These are phyloP conservation scores for Inonotus obliquus DNA, from an alignment of 1,284 basidiomycete genomes.

Conservation along the genomic window DNA sequence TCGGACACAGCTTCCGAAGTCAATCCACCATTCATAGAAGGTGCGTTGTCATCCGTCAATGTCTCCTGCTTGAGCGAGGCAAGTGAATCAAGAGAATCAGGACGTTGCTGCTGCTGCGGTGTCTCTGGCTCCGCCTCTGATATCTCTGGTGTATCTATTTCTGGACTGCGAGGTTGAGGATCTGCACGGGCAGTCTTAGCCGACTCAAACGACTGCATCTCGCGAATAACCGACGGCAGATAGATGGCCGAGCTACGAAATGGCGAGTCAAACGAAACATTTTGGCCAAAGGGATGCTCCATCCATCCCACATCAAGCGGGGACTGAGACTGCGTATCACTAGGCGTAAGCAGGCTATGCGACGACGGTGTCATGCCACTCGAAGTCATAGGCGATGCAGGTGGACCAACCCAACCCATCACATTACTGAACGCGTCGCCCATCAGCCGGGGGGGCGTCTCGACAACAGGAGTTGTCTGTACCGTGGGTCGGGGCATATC, in stretches of 20 bases:
- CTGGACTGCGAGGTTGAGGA: slow-evolving; percentile 21
- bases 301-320: slow-evolving; percentile 22
- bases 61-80: not conserved
- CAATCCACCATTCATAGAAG: not conserved
- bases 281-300: slow-evolving; percentile 53
- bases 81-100: slow-evolving; percentile 17
- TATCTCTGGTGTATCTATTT: not conserved
- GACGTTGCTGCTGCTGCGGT: slow-evolving; percentile 7
- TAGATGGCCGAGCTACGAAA: slow-evolving; percentile 37
- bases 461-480: slow-evolving; percentile 19
- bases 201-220: slow-evolving; percentile 80
- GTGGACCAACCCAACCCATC: slow-evolving; percentile 51
- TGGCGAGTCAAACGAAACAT: slow-evolving; percentile 58
- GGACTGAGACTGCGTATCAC: slow-evolving; percentile 24
- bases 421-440: slow-evolving; percentile 61
- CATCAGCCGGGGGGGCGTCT: slow-evolving; percentile 13
- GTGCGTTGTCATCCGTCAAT: not conserved
- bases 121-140: slow-evolving; percentile 15
- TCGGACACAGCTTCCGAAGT: not conserved
- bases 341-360: slow-evolving; percentile 15
- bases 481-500: slow-evolving; percentile 46
- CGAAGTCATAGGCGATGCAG: slow-evolving; percentile 34
- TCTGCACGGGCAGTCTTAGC: slow-evolving; percentile 60
- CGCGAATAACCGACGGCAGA: slow-evolving; percentile 52
- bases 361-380: slow-evolving; percentile 32